Percentiles rank a stretch among this genome's conserved stretches.
Evolutionary conservation across 1,139 yeast genomes (phyloP).

Genomic region (Pneumocystis carinii): DNA sequence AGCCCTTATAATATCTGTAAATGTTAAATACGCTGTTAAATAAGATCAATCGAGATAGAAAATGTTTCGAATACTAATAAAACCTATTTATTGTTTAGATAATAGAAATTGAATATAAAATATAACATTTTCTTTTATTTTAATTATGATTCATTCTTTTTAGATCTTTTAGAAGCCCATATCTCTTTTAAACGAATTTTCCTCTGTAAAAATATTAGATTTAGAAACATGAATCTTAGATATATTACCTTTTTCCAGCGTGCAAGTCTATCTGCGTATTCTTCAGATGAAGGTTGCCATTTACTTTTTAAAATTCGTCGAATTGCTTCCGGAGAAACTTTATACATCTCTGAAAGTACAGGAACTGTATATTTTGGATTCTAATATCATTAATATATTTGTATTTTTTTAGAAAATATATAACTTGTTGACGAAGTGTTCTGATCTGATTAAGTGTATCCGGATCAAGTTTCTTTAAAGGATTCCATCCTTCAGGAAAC

Average conservation of each 20-base stretch:
- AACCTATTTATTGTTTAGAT: not conserved
- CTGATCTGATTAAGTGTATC: constrained; percentile 56
- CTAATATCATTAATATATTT: constrained; percentile 10
- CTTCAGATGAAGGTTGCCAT: constrained; percentile 53
- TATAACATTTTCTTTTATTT: not conserved
- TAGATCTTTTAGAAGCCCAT: not conserved
- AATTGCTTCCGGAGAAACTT: constrained; percentile 69
- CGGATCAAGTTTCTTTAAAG: constrained; percentile 51
- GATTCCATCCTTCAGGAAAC: constrained; percentile 41
- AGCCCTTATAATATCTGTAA: no score
- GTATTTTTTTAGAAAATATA: not conserved
- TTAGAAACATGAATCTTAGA: constrained; percentile 16
- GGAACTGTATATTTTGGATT: constrained; percentile 45
- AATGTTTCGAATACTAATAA: not conserved
- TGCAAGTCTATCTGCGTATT: constrained; percentile 31
- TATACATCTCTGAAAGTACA: constrained; percentile 50
- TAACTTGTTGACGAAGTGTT: constrained; percentile 28
- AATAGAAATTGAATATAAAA: not conserved
- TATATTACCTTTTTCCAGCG: constrained; percentile 40
- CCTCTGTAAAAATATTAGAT: not conserved
- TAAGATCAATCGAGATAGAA: not conserved
- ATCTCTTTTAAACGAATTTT: not conserved
- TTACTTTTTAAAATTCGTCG: constrained; percentile 61
- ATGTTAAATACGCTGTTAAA: no score
- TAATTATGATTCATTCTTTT: not conserved